Base-by-base conservation (phyloP, 441 rosid species). In the Viola pubescens region DNA sequence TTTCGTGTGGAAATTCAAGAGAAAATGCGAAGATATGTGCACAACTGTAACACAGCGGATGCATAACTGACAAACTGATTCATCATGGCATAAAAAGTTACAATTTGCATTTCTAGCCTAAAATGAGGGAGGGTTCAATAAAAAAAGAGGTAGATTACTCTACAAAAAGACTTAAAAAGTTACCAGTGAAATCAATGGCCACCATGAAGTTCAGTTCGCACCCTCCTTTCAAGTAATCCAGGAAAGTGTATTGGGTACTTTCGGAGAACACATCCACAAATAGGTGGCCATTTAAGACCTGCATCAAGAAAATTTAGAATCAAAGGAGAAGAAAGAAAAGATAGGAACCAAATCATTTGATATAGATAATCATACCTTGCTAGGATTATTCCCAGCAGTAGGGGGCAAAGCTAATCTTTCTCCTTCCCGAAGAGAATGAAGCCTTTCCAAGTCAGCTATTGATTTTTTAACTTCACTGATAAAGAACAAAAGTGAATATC, bases 111-210 rank as follows among this genome's bases (percentile, higher is more conserved):
- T 37, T 26, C 34, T 26, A 26, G 34, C 34, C 34, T 26, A 26
- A 26, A 26, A 26, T 9, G 14, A 43, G 34, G 4, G 10, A 9
- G 14, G 8, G 54, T 9, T 16, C 19, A 16, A 16, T 16, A 16
- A 16, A 16, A 16, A 16, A 16, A 16, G 19, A 62, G 40, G 37
- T 14, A 41, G 41, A 52, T 48, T 47, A 46, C 34, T 26, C 34
- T 26, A 26, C 34, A 26, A 48, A 67, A 65, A 66, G 62, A 46
- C 11, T 40, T 42, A 55, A 70, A 61, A 26, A 61, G 39, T 63
- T 72, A 92, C 98, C 98, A 3, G 98, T 92, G 77, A 87, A 92
- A 81, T 92, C 98, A 66, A 92, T 69, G 54, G 98, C 98, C 65
- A 85, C 86, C 97, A 92, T 92, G 83, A 89, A 89, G 79, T 86